phyloP scores from a whole-genome alignment of 495 filamentous ascomycete genomes.

The Penicillium lagena region DNA sequence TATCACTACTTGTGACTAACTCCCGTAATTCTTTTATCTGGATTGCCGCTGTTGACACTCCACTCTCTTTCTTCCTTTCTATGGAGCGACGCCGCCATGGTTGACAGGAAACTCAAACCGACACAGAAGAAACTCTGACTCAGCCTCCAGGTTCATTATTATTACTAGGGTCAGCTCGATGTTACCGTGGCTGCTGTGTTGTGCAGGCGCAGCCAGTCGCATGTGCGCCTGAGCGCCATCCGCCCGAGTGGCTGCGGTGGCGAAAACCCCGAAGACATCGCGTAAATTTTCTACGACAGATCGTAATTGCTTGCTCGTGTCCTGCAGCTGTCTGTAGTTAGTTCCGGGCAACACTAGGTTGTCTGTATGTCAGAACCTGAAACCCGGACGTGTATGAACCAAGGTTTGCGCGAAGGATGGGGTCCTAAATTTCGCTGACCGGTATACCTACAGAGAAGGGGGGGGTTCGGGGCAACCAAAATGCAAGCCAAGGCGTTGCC shows the following conservation, averaged over 20 bases:
- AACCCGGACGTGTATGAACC: too few species aligned
- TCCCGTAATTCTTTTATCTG: too few species aligned
- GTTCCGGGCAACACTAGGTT: too few species aligned
- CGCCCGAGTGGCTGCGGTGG: conserved; percentile 3
- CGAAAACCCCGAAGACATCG: conserved; percentile 3
- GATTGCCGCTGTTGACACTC: too few species aligned
- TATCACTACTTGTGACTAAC: too few species aligned
- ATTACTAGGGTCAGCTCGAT: conserved; percentile 7
- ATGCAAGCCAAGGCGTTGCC: too few species aligned
- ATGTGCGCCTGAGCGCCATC: conserved; percentile 10
- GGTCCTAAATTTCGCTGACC: not conserved
- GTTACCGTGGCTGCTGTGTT: conserved; percentile 17
- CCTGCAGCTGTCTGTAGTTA: too few species aligned
- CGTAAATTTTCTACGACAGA: not conserved
- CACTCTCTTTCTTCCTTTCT: too few species aligned
- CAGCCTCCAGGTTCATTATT: not conserved
- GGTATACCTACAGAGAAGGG: not conserved
- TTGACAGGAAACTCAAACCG: too few species aligned
- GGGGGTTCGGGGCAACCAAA: too few species aligned
- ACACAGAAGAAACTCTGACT: not conserved
- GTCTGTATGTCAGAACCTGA: too few species aligned
- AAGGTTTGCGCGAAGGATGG: not conserved
- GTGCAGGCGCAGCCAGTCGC: conserved; percentile 13
- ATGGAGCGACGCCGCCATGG: too few species aligned
- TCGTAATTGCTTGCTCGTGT: not conserved